phyloP scores from a whole-genome alignment of 352 stramenopile species.

The Globisporangium solare region DNA sequence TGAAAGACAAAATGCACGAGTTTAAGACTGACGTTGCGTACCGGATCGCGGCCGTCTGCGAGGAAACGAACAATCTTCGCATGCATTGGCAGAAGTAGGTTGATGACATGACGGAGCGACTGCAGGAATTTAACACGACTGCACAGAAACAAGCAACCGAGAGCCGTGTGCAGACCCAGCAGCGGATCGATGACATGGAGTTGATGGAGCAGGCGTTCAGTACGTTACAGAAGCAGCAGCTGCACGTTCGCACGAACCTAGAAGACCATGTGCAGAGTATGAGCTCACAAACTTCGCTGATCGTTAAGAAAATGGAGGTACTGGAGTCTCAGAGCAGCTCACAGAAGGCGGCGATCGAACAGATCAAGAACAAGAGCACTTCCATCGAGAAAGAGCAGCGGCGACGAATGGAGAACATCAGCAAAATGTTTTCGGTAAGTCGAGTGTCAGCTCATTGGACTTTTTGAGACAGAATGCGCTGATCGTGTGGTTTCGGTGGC shows the following conservation, averaged over 20 bases:
- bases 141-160: slow-evolving; percentile 41
- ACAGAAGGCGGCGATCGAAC: slow-evolving; percentile 34
- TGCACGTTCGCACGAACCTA: slow-evolving; percentile 39
- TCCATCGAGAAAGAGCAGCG: slow-evolving; percentile 67
- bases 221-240: slow-evolving; percentile 64
- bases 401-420: slow-evolving; percentile 69
- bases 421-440: slow-evolving; percentile 70
- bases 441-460: background rate
- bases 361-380: slow-evolving; percentile 42
- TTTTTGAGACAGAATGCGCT: background rate
- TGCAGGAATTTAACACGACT: slow-evolving; percentile 47
- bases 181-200: slow-evolving; percentile 63
- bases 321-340: slow-evolving; percentile 38
- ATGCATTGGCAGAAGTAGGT: slow-evolving; percentile 70
- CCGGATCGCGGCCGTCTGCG: slow-evolving; percentile 49
- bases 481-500: background rate
- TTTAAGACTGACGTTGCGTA: slow-evolving; percentile 50
- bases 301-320: slow-evolving; percentile 56
- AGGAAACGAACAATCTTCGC: slow-evolving; percentile 64
- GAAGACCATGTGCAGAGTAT: slow-evolving; percentile 49
- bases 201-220: slow-evolving; percentile 71
- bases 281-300: slow-evolving; percentile 28
- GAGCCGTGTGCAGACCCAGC: slow-evolving; percentile 36
- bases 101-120: slow-evolving; percentile 51
- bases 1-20: slow-evolving; percentile 71